Evolutionary conservation across 176 grass and related monocot species (phyloP).

Genomic region (Stipa capillata): DNA sequence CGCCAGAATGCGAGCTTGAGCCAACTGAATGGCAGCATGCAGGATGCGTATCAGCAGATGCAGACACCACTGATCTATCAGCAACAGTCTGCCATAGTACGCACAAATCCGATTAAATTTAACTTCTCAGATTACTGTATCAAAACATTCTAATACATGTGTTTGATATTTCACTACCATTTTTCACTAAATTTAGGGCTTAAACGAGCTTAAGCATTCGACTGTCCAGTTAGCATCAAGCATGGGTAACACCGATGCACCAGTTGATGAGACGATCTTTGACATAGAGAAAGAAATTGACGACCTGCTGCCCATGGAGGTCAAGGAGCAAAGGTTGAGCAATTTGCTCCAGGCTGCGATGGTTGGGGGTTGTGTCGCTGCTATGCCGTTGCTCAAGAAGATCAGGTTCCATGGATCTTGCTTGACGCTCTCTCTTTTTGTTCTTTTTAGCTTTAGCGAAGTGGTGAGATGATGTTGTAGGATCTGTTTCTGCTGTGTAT

Average conservation of each 20-base stretch:
- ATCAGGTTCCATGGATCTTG: no score
- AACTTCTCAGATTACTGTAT: not conserved
- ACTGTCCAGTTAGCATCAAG: conserved; percentile 82
- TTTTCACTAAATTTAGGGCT: conserved; percentile 29
- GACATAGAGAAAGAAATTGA: conserved; percentile 97
- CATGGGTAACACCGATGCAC: conserved; percentile 84
- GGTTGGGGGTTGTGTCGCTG: conserved; percentile 74
- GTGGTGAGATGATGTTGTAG: not conserved
- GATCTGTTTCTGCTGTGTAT: not conserved
- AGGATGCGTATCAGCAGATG: conserved; percentile 84
- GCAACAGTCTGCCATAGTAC: conserved; percentile 45
- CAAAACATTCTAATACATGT: not conserved
- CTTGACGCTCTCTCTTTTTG: no score
- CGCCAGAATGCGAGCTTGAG: conserved; percentile 79
- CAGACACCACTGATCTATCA: conserved; percentile 82
- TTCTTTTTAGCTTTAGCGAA: not conserved
- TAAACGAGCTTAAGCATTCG: conserved; percentile 86
- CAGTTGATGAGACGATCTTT: conserved; percentile 77
- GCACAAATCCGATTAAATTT: not conserved
- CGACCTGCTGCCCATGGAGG: conserved; percentile 87
- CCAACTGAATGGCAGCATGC: conserved; percentile 85
- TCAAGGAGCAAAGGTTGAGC: conserved; percentile 91
- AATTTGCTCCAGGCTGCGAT: conserved; percentile 72
- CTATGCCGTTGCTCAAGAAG: conserved; percentile 89
- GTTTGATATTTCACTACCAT: not conserved